Base-by-base conservation (phyloP, 768 basidiomycete genomes). In the Leucocoprinus birnbaumii region DNA sequence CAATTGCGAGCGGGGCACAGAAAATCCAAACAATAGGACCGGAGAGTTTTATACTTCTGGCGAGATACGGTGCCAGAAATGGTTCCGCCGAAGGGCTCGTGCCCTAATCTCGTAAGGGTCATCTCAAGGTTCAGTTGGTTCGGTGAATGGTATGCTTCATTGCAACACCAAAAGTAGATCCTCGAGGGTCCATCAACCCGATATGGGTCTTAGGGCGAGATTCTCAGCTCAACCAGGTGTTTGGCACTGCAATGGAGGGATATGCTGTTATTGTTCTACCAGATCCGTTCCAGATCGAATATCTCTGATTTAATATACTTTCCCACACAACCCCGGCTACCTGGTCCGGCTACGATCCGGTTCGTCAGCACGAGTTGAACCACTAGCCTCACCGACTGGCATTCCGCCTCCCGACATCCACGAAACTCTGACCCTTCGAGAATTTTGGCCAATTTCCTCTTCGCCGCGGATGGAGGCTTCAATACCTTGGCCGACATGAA, bases 1-100 rank as follows among this genome's bases (percentile, higher is more conserved):
- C 84, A 86, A 85, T 85, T 83, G 78, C 73, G 70, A 73, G 78
- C 76, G 81, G 81, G 80, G 79, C 79, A 80, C 80, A 73, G 78
- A 75, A 74, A 72, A 69, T 61, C 38, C 72, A 65, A 69, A 83
- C 81, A 83, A 83, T 83, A 80, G 75, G 68, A 61, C 64, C 64
- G 65, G 71, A 71, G 67, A 65, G 73, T 75, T 82, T 79, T 83
- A 83, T 82, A 82, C 72, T 69, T 66, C 58, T 62, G 56, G 61
- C 62, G 60, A 56, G 65, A 62, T 62, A 57, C 61, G 4, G 59
- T 55, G 25, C 59, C 59, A 62, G 59, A 66, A 72, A 71, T 73
- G 69, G 69, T 60, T 70, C 71, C 67, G 72, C 63, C 64, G 63
- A 69, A 65, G 64, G 56, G 61, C 72, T 71, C 69, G 69, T 70